Base-by-base conservation (phyloP, 768 basidiomycete species). In the Agrocybe praecox region DNA sequence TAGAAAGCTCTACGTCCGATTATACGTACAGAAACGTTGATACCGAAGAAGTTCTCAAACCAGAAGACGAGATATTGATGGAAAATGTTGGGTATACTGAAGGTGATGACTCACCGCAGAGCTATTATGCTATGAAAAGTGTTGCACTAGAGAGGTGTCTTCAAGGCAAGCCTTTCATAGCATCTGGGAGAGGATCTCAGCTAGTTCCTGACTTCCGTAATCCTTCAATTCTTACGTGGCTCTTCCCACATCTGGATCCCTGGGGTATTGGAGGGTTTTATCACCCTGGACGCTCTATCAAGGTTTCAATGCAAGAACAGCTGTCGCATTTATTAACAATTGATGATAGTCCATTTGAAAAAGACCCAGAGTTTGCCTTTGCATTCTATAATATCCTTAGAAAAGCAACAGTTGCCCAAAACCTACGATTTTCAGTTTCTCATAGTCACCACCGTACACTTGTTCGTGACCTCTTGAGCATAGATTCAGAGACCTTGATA, bases 31-130 rank as follows among this genome's bases (percentile, higher is more conserved):
- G 49, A 5, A 50, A 49, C 33, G 15, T 34, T 1, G 18, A 32
- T 15, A 9, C 9, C 9, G 14, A 12, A 7, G 12, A 23, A 3
- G 26, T 24, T 10, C 5, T 52, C n/a, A 6, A 21, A 18, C 5
- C 9, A 9, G 44, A 56, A 17, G 56, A 58, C 2, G 53, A 51
- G 0, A 7, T 66, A 0, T 18, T 64, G 24, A 67, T 63, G 59
- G 63, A 65, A 33, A 62, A 58, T 55, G 66, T 64, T 2, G 56
- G 55, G 0, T 67, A 55, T 23, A 65, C 62, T 0, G n/a, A 57
- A 1, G 60, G 59, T 1, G 66, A 67, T 22, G 17, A 58, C 18
- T 56, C 64, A 0, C 56, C 64, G 0, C 15, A 23, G 1, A 45
- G 44, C 7, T 62, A 59, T 19, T 32, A 40, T 14, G n/a, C 33